Base-by-base conservation (phyloP, 2,329 filamentous ascomycete species). In the Botrytis sinoallii region DNA sequence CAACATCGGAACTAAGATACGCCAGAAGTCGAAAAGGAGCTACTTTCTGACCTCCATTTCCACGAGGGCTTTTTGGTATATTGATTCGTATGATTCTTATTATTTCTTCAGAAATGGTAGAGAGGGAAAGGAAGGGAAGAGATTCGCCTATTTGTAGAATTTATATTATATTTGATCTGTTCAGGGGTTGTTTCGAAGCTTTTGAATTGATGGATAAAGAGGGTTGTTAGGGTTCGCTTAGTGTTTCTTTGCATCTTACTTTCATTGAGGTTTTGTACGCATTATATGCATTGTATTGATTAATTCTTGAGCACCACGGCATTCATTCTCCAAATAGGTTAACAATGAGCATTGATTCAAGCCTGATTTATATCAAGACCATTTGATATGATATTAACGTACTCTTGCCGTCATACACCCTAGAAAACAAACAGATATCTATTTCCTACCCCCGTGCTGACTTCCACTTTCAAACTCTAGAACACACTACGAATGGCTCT, bases 391-490 rank as follows among this genome's bases (percentile, higher is more conserved):
- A 48, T 4, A n/a, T 12, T 6, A 14, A n/a, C 5, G 0, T n/a
- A 29, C 2, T 29, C 0, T n/a, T 14, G 18, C 6, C 18, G 14
- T 1, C 1, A 29, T 7, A 55, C 5, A 16, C 10, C 25, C 25
- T 7, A 55, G 12, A 3, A 16, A n/a, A 29, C 5, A 3, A 55
- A 16, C 4, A 25, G 22, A 10, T 46, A 46, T 44, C 16, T 4
- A 18, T 4, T 5, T 29, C 12, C 10, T 55, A 29, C 16, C 12
- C 25, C 52, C 1, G 0, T 29, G 5, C n/a, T 29, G 16, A 57
- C 2, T 29, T 9, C 14, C 14, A 29, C 7, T 6, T 2, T 0
- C 8, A 14, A 57, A 18, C 7, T n/a, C 5, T 10, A 29, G 48
- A 2, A 14, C 14, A 52, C 20, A 52, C 7, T 8, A 6, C 0